These are phyloP conservation scores for Trichodelitschia bisporula DNA, from an alignment of 495 filamentous ascomycete genomes.

Conservation along the genomic window DNA sequence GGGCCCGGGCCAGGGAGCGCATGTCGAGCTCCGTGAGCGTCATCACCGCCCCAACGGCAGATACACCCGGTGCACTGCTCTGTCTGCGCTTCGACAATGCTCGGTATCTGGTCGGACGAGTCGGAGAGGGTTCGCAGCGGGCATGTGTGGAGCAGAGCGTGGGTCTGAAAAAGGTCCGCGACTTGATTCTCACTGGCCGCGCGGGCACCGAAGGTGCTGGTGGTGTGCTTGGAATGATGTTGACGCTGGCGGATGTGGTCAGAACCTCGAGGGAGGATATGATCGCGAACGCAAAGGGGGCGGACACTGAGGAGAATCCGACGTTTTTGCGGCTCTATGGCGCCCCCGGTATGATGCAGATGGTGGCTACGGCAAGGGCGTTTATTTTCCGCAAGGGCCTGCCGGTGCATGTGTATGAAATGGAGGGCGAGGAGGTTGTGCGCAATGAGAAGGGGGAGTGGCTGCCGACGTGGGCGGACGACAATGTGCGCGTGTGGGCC, in stretches of 20 bases:
- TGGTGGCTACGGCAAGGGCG: slow-evolving; percentile 52
- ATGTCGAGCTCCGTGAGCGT: slow-evolving; percentile 43
- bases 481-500: slow-evolving; percentile 60
- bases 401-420: slow-evolving; percentile 42
- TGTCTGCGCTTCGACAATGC: slow-evolving; percentile 52
- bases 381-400: slow-evolving; percentile 77
- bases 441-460: slow-evolving; percentile 12
- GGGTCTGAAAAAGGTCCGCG: slow-evolving; percentile 30
- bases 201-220: slow-evolving; percentile 53
- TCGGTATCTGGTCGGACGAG: slow-evolving; percentile 70
- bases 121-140: slow-evolving; percentile 72
- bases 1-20: neutral
- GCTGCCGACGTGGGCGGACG: slow-evolving; percentile 46
- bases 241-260: slow-evolving; percentile 48
- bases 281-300: slow-evolving; percentile 11
- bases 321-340: slow-evolving; percentile 43
- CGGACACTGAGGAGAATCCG: slow-evolving; percentile 11
- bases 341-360: slow-evolving; percentile 48
- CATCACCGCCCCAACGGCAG: slow-evolving; percentile 62
- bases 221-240: slow-evolving; percentile 59
- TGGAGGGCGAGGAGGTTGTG: slow-evolving; percentile 20
- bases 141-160: slow-evolving; percentile 33
- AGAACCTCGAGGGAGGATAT: slow-evolving; percentile 24
- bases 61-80: slow-evolving; percentile 61
- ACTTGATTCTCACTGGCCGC: slow-evolving; percentile 61